Base-by-base conservation (phyloP, 192 early-diverging fungal genomes). In the Backusella australiensis region DNA sequence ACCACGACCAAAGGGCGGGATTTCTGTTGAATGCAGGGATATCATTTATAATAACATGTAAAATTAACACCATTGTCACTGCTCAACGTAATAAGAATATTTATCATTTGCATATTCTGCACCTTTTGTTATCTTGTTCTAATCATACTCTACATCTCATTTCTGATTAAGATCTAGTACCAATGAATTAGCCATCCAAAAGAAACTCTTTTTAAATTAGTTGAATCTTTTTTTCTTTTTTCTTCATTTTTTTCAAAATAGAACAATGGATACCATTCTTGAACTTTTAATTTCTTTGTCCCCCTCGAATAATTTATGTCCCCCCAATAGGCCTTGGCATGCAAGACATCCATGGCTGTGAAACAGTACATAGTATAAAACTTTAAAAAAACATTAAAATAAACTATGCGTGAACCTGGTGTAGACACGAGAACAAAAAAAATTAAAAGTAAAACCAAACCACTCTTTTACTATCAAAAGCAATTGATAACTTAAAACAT, bases 11-110 rank as follows among this genome's bases (percentile, higher is more conserved):
- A 46, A 46, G 1, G 69, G 69, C 69, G 69, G 69, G 69, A 71
- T 71, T 71, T 71, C 38, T 71, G 69, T 71, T 59, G 53, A 71
- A 71, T 71, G 35, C n/a, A 44, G 36, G 34, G 21, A 23, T 29
- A 38, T 15, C 6, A 44, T 23, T 26, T 38, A 26, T 29, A 39
- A 69, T 39, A 71, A 46, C 23, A 44, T 71, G 26, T 26, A 44
- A 46, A 23, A 32, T 59, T 8, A 26, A 71, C 21, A 59, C 23
- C 68, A 38, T 69, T 19, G 69, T 44, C 23, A 17, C 26, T 38
- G 14, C 41, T 23, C 6, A 32, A 34, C 23, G 53, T 59, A 59
- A 6, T 26, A 59, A 26, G 23, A 23, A 59, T 59, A 23, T 59
- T 59, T 26, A 59, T 8, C 53, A 59, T 59, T 59, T 59, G 53